Conservation (phyloP, 176 grass and related monocot genomes). For the Puccinellia tenuiflora region DNA sequence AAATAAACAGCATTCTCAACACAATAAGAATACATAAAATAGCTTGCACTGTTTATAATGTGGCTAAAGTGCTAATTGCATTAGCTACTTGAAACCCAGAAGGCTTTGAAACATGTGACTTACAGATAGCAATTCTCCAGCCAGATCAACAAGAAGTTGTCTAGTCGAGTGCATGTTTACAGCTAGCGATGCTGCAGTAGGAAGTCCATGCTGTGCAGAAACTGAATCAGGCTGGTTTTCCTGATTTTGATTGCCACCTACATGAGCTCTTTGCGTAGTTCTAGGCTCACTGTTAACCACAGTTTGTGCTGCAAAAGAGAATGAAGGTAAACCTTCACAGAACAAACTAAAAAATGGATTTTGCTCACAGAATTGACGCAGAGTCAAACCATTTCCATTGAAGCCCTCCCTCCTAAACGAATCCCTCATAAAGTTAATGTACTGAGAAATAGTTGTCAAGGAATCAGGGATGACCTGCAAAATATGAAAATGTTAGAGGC, state of each 20-base stretch:
- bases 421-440: slow-evolving; percentile 77
- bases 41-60: neutral
- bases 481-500: slow-evolving; percentile 21
- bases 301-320: slow-evolving; percentile 31
- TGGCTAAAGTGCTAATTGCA: neutral
- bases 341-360: neutral
- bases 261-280: slow-evolving; percentile 31
- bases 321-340: slow-evolving; percentile 19
- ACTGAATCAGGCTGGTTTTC: slow-evolving; percentile 31
- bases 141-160: slow-evolving; percentile 56
- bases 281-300: slow-evolving; percentile 17
- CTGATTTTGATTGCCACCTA: slow-evolving; percentile 28
- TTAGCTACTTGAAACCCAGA: slow-evolving; percentile 1
- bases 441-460: slow-evolving; percentile 83
- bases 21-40: neutral
- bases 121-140: slow-evolving; percentile 55
- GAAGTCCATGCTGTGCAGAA: slow-evolving; percentile 36
- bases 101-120: slow-evolving; percentile 25
- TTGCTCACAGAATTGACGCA: neutral
- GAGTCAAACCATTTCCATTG: slow-evolving; percentile 48
- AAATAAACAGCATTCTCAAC: neutral
- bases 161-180: slow-evolving; percentile 57
- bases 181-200: slow-evolving; percentile 54
- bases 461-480: slow-evolving; percentile 87
- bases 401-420: slow-evolving; percentile 78